A percentile compares a stretch with the other conserved stretches of the same genome.
Conservation (phyloP, 1,139 yeast genomes). For the Candida smagusa region DNA sequence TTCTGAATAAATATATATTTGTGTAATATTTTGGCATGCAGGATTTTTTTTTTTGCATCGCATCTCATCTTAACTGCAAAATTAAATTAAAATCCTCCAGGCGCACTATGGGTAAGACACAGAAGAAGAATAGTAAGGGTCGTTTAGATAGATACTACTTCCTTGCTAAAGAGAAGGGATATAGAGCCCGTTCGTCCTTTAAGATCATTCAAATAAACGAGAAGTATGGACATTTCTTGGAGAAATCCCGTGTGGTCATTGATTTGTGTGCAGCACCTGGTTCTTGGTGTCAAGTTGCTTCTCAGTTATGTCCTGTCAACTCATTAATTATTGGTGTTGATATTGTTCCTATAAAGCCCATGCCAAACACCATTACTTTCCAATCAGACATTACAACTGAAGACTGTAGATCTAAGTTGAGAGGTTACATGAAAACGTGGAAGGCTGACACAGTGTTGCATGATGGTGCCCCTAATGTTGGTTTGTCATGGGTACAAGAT, state of each 20-base stretch:
- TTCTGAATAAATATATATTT: background rate
- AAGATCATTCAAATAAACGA: conserved; percentile 93
- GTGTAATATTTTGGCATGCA: background rate
- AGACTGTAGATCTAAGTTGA: conserved; percentile 88
- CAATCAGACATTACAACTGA: conserved; percentile 98
- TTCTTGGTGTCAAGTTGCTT: conserved; percentile 99
- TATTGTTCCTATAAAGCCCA: conserved; percentile 91
- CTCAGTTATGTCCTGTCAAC: conserved; percentile 86
- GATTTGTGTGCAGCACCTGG: conserved; percentile 99
- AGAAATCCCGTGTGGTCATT: conserved; percentile 93
- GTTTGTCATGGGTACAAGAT: conserved; percentile 99
- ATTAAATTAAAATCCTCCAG: background rate
- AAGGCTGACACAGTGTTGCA: conserved; percentile 97
- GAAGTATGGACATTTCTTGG: conserved; percentile 91
- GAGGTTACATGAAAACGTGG: conserved; percentile 98
- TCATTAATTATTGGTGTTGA: conserved; percentile 96
- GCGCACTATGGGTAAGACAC: conserved; percentile 78
- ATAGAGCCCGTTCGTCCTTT: conserved; percentile 98
- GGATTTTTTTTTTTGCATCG: conserved; percentile 3
- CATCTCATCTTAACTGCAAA: conserved; percentile 10
- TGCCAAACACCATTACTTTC: conserved; percentile 90
- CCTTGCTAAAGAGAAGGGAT: conserved; percentile 96
- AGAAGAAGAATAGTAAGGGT: conserved; percentile 96
- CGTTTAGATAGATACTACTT: conserved; percentile 97
- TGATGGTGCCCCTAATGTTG: conserved; percentile 99